Base-by-base conservation (phyloP, 306 rosid genomes). In the Acacia crassicarpa region DNA sequence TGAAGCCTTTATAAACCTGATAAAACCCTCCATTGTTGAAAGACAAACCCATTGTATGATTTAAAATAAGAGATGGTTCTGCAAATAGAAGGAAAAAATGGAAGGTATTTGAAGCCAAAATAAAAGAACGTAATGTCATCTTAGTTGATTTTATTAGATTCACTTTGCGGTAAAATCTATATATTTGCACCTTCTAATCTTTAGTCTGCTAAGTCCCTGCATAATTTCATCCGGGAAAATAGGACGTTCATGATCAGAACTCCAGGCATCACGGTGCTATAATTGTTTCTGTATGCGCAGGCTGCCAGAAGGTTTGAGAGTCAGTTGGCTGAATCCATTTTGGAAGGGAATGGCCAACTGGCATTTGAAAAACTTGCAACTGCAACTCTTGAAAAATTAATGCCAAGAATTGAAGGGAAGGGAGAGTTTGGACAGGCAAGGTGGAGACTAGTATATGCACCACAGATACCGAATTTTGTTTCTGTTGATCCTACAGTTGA, bases 401-500 rank as follows among this genome's bases (percentile, higher is more conserved):
- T 94, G 98, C 98, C 98, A 40, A 90, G 98, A 84, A 94, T 94
- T 46, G 98, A 94, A 92, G 98, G 98, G 35, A 92, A 94, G 84
- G 97, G 98, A 59, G 97, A 91, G 88, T 89, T 92, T 86, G 94
- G 97, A 58, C 97, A 92, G 84, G 97, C 98, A 67, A 86, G 98
- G 87, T 94, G 98, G 97, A 91, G 97, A 75, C 82, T 94, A 20
- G 97, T 92, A 54, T 90, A 94, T 85, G 98, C 97, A 38, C 98
- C 98, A 45, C 98, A 92, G 85, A 92, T 94, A 82, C 93, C 97
- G 40, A 94, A 91, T 83, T 76, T 94, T 81, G 94, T 92, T 84
- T 90, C 98, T 30, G 91, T 88, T 77, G 93, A 92, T 86, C 93
- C 97, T 8, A 88, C 92, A 2, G 94, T 89, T 49, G 97, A 92